Evolutionary conservation across 331 rosid species (phyloP), one percentile per base, ranked within the genome.

Genomic region (Acacia concinna): DNA sequence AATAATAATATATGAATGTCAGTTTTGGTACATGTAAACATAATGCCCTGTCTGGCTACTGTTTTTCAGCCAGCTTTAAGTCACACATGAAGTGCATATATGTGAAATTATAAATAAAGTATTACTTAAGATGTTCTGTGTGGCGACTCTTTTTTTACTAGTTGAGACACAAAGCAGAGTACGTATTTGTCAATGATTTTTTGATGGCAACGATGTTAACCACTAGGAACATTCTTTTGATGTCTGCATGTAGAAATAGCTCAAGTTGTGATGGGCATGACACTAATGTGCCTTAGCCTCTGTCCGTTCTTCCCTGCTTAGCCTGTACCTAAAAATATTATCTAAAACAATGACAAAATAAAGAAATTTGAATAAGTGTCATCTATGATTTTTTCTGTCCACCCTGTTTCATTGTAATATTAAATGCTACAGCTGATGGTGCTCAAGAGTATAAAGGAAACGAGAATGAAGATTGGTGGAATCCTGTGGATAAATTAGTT

Each of bases 401-500:
- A 18, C 52, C 27, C 73, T 46, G 56, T 79, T 73, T 79, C 60
- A 75, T 63, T 69, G 21, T 43, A 44, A 68, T 59, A 54, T 77
- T 47, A 54, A 13, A 54, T 56, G 17, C 41, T 78, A 41, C 89
- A 93, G 94, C 81, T 51, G 83, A 80, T 69, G 66, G 40, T 74
- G 67, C 65, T 68, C 83, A 71, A 81, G 82, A 80, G 43, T 80
- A 74, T 63, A 81, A 83, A 74, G 82, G 70, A 79, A 64, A 74
- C 49, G 73, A 64, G 15, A 68, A 82, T 86, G 87, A 82, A 81
- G 86, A 82, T 57, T 86, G 75, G 56, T 91, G 94, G 91, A 87
- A 76, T 51, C 74, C 83, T 34, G 78, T 78, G 38, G 90, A 77
- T 64, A 82, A 57, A 46, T 32, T 75, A 21, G 47, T 73, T 73